These are phyloP conservation scores for Rhynchosporium agropyri DNA, from an alignment of 2,329 filamentous ascomycete genomes.

Conservation along the genomic window DNA sequence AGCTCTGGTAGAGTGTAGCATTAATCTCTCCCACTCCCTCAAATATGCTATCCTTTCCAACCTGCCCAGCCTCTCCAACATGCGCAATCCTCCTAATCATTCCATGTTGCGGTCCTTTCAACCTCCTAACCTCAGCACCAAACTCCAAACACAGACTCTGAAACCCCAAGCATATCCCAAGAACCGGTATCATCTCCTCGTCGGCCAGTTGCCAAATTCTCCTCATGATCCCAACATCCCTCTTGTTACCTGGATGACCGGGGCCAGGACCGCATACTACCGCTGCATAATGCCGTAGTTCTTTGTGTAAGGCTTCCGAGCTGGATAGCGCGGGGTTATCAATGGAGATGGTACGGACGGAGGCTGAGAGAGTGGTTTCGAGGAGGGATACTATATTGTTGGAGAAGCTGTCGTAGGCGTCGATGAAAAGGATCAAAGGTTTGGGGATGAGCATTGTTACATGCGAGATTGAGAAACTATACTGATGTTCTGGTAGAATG, in stretches of 20 bases:
- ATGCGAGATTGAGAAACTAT: background rate
- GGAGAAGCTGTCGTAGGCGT: constrained; percentile 96
- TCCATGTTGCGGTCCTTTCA: constrained; percentile 62
- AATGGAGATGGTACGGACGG: constrained; percentile 73
- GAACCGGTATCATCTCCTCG: constrained; percentile 67
- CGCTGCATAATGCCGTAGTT: constrained; percentile 70
- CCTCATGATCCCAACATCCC: constrained; percentile 83
- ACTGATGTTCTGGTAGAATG: background rate
- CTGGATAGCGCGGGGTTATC: constrained; percentile 58
- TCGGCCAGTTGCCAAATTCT: constrained; percentile 70
- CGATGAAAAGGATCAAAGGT: constrained; percentile 75
- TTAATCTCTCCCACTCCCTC: constrained; percentile 38
- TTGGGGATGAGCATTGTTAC: constrained; percentile 39
- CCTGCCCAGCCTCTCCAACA: constrained; percentile 38
- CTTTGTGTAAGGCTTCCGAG: constrained; percentile 50
- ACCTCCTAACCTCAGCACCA: constrained; percentile 56
- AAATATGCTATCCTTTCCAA: constrained; percentile 33
- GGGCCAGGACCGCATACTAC: constrained; percentile 91
- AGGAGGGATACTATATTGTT: constrained; percentile 91
- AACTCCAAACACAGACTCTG: constrained; percentile 65
- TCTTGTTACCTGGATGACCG: constrained; percentile 70
- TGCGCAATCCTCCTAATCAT: constrained; percentile 61
- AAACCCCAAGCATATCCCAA: constrained; percentile 77
- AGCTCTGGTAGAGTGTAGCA: constrained; percentile 48
- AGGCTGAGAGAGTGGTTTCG: constrained; percentile 65